Conservation (phyloP, 2,329 filamentous ascomycete species). For the Aspergillus sp. region DNA sequence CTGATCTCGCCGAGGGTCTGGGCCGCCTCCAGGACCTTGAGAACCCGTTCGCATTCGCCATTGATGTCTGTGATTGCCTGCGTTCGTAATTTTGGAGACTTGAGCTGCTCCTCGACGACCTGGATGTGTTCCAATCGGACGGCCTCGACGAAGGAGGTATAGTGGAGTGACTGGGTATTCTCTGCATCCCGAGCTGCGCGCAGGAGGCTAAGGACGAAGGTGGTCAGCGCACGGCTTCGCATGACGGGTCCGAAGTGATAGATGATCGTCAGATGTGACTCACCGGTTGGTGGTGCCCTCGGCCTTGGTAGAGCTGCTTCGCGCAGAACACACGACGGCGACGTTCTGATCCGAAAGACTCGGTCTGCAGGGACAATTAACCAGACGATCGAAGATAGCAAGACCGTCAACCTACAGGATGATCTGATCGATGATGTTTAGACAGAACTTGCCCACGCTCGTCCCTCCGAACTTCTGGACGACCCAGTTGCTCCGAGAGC, state of each 20-base stretch:
- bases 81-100: slow-evolving; percentile 47
- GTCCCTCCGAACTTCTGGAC: slow-evolving; percentile 95
- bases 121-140: slow-evolving; percentile 74
- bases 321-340: slow-evolving; percentile 88
- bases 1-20: slow-evolving; percentile 60
- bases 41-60: slow-evolving; percentile 68
- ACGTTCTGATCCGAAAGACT: slow-evolving; percentile 62
- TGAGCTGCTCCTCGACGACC: slow-evolving; percentile 57
- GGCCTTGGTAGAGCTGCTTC: slow-evolving; percentile 87
- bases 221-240: slow-evolving; percentile 4
- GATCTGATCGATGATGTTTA: slow-evolving; percentile 63
- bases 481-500: slow-evolving; percentile 52
- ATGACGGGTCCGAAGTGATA: not conserved
- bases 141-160: slow-evolving; percentile 65
- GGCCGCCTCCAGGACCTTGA: slow-evolving; percentile 61
- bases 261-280: slow-evolving; percentile 34
- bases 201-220: slow-evolving; percentile 27
- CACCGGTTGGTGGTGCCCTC: slow-evolving; percentile 93
- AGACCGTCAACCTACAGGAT: slow-evolving; percentile 50
- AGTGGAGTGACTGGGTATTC: slow-evolving; percentile 44
- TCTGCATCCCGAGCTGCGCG: slow-evolving; percentile 43
- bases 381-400: slow-evolving; percentile 2
- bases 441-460: slow-evolving; percentile 86
- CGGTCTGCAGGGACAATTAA: slow-evolving; percentile 34
- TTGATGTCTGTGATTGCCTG: slow-evolving; percentile 59